Conservation (phyloP, 2,329 filamentous ascomycete genomes). For the Alternaria sp. region DNA sequence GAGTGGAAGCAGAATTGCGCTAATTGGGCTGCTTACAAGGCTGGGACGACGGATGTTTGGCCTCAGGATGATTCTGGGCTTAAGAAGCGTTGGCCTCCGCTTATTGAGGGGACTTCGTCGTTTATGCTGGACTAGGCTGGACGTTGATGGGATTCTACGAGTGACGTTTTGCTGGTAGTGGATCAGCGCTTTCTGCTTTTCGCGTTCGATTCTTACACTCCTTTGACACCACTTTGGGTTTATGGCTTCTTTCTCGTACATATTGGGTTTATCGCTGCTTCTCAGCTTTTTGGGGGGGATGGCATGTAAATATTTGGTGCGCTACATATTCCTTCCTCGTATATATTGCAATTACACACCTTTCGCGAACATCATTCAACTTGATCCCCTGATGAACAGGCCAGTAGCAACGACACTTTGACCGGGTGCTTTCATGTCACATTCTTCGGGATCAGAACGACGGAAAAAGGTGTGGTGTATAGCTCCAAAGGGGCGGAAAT, state of each 20-base stretch:
- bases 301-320: neutral
- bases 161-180: neutral
- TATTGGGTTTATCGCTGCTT: neutral
- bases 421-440: no score
- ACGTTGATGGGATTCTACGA: neutral
- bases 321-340: neutral
- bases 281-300: neutral
- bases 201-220: conserved; percentile 14
- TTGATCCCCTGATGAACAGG: no score
- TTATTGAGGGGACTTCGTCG: neutral
- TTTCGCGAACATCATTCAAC: neutral
- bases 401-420: no score
- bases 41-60: conserved; percentile 31
- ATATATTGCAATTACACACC: neutral
- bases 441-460: no score
- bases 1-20: conserved; percentile 37
- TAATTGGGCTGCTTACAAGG: conserved; percentile 30
- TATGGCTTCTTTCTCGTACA: neutral
- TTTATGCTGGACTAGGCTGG: neutral
- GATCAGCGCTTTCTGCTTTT: neutral
- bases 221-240: neutral
- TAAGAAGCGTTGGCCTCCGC: conserved; percentile 39
- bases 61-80: conserved; percentile 51
- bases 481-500: no score
- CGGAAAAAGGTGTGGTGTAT: no score